These are phyloP conservation scores for Oryza australiensis DNA, from an alignment of 176 grass and related monocot genomes.

Conservation along the genomic window DNA sequence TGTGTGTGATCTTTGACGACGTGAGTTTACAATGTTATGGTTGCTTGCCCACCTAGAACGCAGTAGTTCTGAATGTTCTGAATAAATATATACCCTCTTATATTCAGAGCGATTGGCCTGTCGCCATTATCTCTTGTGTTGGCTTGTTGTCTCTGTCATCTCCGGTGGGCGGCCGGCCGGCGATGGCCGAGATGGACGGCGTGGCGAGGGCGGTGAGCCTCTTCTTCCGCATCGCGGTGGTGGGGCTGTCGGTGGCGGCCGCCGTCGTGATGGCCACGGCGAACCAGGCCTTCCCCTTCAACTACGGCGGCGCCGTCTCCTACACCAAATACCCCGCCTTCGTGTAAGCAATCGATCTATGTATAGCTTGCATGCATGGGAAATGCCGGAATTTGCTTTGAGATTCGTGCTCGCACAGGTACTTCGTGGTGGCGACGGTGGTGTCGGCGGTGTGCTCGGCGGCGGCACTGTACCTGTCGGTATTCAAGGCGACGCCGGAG, in stretches of 20 bases:
- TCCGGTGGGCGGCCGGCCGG: neutral
- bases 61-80: neutral
- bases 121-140: neutral
- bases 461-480: conserved; percentile 34
- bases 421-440: conserved; percentile 35
- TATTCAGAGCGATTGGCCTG: neutral
- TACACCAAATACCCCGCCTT: conserved; percentile 33
- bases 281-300: conserved; percentile 5
- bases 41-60: neutral
- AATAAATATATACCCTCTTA: neutral
- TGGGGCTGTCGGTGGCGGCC: conserved; percentile 32
- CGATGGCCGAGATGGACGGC: neutral
- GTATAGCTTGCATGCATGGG: neutral
- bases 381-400: neutral
- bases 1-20: neutral
- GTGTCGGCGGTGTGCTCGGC: conserved; percentile 32
- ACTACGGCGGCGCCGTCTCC: neutral
- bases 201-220: conserved; percentile 20
- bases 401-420: neutral
- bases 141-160: neutral
- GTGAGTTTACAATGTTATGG: neutral
- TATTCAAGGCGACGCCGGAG: neutral
- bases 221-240: conserved; percentile 21
- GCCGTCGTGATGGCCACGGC: conserved; percentile 47
- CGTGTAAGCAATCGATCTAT: conserved; percentile 17